A percentile compares a stretch with the other conserved stretches of the same genome.
These are phyloP conservation scores for Didymella segeticola DNA, from an alignment of 2,329 filamentous ascomycete species.

Conservation along the genomic window DNA sequence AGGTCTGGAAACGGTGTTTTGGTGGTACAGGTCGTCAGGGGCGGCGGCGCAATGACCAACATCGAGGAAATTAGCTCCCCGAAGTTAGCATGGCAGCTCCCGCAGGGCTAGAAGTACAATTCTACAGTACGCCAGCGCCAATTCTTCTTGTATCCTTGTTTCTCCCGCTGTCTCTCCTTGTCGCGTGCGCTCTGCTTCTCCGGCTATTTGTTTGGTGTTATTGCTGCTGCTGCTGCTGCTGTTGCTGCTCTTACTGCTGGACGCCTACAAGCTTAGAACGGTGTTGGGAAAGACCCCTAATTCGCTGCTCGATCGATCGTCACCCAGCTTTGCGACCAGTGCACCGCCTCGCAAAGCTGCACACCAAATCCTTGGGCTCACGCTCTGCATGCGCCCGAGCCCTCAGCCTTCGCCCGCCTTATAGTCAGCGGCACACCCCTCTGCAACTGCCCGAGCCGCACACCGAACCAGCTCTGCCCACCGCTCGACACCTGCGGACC, in stretches of 20 bases:
- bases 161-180: conserved; percentile 4
- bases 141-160: conserved; percentile 3
- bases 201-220: neutral
- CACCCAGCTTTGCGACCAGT: conserved; percentile 14
- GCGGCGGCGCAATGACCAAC: conserved; percentile 13
- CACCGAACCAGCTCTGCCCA: neutral
- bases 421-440: neutral
- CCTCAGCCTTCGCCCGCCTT: neutral
- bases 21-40: conserved; percentile 14
- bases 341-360: conserved; percentile 12
- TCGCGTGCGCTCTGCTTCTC: conserved; percentile 1
- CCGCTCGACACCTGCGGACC: conserved; percentile 1
- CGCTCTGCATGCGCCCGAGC: conserved; percentile 4
- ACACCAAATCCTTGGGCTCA: conserved; percentile 3
- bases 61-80: conserved; percentile 12
- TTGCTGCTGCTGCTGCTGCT: neutral
- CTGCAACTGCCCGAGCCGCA: neutral
- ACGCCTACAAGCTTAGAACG: neutral
- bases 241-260: neutral
- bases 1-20: conserved; percentile 4
- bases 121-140: conserved; percentile 4
- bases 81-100: conserved; percentile 5
- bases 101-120: conserved; percentile 6
- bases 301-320: neutral
- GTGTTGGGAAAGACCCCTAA: conserved; percentile 7